Base-by-base conservation (phyloP, 768 basidiomycete species). In the Termitomyces sp. region DNA sequence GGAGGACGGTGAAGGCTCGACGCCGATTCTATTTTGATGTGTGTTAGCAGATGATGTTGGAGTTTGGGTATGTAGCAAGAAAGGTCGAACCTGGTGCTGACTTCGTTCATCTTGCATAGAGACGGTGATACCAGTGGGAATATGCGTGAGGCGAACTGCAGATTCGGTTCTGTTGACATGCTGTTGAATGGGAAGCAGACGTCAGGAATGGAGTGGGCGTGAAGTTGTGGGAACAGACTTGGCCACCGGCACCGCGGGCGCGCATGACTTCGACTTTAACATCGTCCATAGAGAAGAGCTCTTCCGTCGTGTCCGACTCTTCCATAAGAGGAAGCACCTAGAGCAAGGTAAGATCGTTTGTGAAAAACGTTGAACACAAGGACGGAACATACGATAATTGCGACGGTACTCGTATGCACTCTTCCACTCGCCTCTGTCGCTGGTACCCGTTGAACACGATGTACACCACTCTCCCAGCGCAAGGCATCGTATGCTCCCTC, bases 121-220 rank as follows among this genome's bases (percentile, higher is more conserved):
- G 9, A 98, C 96, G 1, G 89, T 90, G 55, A 98, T 88, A 0
- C 96, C 95, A 4, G 93, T 91, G 1, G 97, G 96, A 14, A 90
- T 74, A 66, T 99, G 97, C 0, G 94, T 96, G 45, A 98, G 72
- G 1, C 97, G 87, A 22, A 99, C 95, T 2, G 97, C 96, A 2
- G 96, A 98, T 73, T 99, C 97, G 0, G 97, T 98, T 80, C 89
- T 93, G 75, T 99, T 99, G 66, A 98, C 97, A 73, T 98, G 96
- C 89, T 98, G 58, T 42, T 27, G 4, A 32, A 40, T 7, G 45
- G 5, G 43, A 22, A 18, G 37, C 20, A 46, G 36, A 37, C 32
- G 46, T 53, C 37, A 62, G 44, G 47, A 36, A 53, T 20, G 13
- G 10, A 20, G 20, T 9, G 27, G 6, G 26, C 6, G 39, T 24